phyloP scores from a whole-genome alignment of 495 filamentous ascomycete genomes.

The Podospora conica region DNA sequence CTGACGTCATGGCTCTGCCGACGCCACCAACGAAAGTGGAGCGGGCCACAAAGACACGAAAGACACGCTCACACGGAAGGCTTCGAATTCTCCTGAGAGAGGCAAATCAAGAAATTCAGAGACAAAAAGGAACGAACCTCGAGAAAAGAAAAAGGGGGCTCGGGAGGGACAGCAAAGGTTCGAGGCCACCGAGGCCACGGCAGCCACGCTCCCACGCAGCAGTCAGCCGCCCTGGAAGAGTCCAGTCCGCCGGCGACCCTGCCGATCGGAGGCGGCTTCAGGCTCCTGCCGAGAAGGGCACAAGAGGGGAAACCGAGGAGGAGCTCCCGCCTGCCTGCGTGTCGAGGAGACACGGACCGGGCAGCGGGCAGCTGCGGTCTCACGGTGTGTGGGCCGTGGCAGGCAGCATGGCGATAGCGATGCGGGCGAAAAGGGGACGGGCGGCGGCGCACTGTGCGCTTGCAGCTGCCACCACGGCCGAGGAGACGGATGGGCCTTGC shows the following conservation, averaged over 20 bases:
- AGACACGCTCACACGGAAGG: not conserved
- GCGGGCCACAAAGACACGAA: not conserved
- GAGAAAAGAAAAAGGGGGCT: no score
- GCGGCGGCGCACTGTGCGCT: not conserved
- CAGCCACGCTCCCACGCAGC: not conserved
- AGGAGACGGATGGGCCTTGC: not conserved
- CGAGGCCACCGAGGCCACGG: not conserved
- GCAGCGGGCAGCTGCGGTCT: not conserved
- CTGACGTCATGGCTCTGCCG: not conserved
- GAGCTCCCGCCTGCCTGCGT: not conserved
- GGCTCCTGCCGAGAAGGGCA: not conserved
- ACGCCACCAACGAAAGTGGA: not conserved
- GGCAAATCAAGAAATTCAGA: not conserved
- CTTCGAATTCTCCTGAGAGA: conserved; percentile 4
- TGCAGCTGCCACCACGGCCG: conserved; percentile 1
- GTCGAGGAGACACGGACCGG: not conserved
- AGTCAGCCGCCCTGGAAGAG: not conserved
- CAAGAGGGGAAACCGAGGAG: not conserved
- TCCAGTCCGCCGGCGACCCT: not conserved
- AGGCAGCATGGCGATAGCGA: not conserved
- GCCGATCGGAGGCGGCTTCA: conserved; percentile 2
- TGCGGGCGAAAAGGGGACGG: not conserved
- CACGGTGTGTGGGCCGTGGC: not conserved
- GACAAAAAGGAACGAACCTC: not conserved
- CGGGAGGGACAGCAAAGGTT: not conserved